A percentile compares a stretch with the other conserved stretches of the same genome.
These are phyloP conservation scores for Mimosa pudica DNA, from an alignment of 306 rosid species.

Conservation along the genomic window DNA sequence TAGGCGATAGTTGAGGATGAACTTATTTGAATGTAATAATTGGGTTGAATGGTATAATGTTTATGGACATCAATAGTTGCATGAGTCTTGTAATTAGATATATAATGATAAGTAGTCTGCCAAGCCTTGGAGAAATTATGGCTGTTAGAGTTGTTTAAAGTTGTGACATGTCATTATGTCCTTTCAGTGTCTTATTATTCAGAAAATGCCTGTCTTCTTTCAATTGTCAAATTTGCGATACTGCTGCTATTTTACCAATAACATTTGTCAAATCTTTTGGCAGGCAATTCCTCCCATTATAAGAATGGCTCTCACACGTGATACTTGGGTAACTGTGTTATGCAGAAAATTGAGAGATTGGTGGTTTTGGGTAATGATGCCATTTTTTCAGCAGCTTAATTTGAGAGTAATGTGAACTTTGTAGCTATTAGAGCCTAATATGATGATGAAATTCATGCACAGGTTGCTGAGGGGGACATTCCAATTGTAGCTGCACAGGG, in stretches of 20 bases:
- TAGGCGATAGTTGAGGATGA: slow-evolving; percentile 7
- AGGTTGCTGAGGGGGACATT: slow-evolving; percentile 97
- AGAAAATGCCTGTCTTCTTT: slow-evolving; percentile 28
- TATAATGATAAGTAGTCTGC: neutral
- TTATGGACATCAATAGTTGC: slow-evolving; percentile 6
- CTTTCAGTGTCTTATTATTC: slow-evolving; percentile 22
- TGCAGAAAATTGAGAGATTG: slow-evolving; percentile 99
- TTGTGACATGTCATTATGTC: slow-evolving; percentile 2
- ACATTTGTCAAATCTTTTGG: slow-evolving; percentile 37
- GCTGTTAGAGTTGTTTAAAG: slow-evolving; percentile 32
- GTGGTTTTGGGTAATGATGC: slow-evolving; percentile 97
- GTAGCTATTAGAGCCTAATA: slow-evolving; percentile 40
- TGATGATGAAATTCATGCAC: slow-evolving; percentile 38
- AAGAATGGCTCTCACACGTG: slow-evolving; percentile 96
- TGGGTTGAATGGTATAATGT: slow-evolving; percentile 3
- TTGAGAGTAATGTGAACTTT: slow-evolving; percentile 27
- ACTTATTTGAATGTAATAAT: slow-evolving; percentile 7
- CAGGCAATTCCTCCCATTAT: slow-evolving; percentile 98
- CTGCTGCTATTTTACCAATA: slow-evolving; percentile 36
- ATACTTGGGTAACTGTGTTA: slow-evolving; percentile 93
- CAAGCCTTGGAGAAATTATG: slow-evolving; percentile 9
- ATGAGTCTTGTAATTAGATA: slow-evolving; percentile 12
- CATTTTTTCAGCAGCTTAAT: slow-evolving; percentile 33
- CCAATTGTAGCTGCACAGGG: slow-evolving; percentile 98
- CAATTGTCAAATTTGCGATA: slow-evolving; percentile 14